phyloP scores from a whole-genome alignment of 495 filamentous ascomycete species.

The Daldinia grandis region DNA sequence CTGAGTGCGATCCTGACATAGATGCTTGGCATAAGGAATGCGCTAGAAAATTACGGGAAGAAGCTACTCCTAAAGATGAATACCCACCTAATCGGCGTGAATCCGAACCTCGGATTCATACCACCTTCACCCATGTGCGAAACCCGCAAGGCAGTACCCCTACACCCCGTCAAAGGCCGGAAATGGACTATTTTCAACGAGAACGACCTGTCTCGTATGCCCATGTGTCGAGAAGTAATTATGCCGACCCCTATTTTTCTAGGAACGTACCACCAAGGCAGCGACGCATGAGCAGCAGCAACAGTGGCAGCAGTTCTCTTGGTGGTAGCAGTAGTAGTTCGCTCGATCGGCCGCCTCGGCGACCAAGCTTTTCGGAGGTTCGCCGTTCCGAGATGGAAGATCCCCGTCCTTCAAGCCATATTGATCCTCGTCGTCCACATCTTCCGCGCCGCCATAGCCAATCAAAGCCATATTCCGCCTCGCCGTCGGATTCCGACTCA shows the following conservation, averaged over 20 bases:
- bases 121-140: slow-evolving; percentile 32
- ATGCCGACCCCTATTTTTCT: slow-evolving; percentile 27
- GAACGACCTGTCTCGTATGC: slow-evolving; percentile 43
- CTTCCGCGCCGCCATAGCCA: slow-evolving; percentile 45
- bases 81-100: slow-evolving; percentile 26
- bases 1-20: slow-evolving; percentile 77
- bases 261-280: slow-evolving; percentile 22
- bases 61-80: slow-evolving; percentile 50
- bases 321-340: slow-evolving; percentile 38
- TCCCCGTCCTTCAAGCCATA: slow-evolving; percentile 32
- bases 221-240: slow-evolving; percentile 42
- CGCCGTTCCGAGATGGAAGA: slow-evolving; percentile 35
- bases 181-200: slow-evolving; percentile 45
- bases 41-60: slow-evolving; percentile 60
- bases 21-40: slow-evolving; percentile 84
- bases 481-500: slow-evolving; percentile 34
- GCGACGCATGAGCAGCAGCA: slow-evolving; percentile 25
- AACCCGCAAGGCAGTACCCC: slow-evolving; percentile 22
- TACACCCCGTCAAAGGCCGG: slow-evolving; percentile 33
- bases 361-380: slow-evolving; percentile 43
- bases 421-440: slow-evolving; percentile 36
- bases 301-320: slow-evolving; percentile 22
- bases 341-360: slow-evolving; percentile 36
- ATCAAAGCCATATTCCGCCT: slow-evolving; percentile 32
- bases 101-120: slow-evolving; percentile 37